Base-by-base conservation (phyloP, 2,329 filamentous ascomycete genomes). In the Myriosclerotinia curreyana region DNA sequence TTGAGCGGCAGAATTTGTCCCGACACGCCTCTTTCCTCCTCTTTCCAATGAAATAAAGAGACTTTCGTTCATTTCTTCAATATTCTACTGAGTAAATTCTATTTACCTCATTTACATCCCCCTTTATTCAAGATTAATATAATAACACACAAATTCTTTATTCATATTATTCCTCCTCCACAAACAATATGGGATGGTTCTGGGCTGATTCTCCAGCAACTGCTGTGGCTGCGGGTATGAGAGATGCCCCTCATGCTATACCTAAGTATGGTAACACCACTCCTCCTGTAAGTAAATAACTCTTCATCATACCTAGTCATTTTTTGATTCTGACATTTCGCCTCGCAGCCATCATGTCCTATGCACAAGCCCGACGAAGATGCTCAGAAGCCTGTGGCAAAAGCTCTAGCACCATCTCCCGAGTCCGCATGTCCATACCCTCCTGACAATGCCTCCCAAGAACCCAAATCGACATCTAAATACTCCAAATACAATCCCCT, bases 401-500 rank as follows among this genome's bases (percentile, higher is more conserved):
- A 72, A 68, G 64, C 67, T 40, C 64, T 65, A 22, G 65, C 66
- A 44, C 66, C 70, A 62, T 66, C 74, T n/a, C 68, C 74, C 62
- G 72, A 74, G 66, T 65, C 71, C 62, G 67, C 71, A 64, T 73
- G 73, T 70, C 71, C 67, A 68, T 69, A 74, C 69, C 72, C 72
- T 67, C 67, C 74, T 68, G 58, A 70, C 72, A 65, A 72, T 28
- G 38, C 44, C 15, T 62, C 69, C 3, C 63, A 68, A 51, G 58
- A 58, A 11, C 28, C 66, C 72, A 40, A 40, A 44, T 59, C 76
- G 70, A 46, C 72, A 51, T 84, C 85, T 0, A 82, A 83, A 48
- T 78, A 87, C 64, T 86, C 86, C n/a, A 87, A 83, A 71, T 79
- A 90, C 51, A 91, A 91, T 71, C 88, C 88, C 6, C 82, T 99